A percentile compares a stretch with the other conserved stretches of the same genome.
Evolutionary conservation across 2,329 filamentous ascomycete species (phyloP).

Genomic region (Tolypocladium nubicola): DNA sequence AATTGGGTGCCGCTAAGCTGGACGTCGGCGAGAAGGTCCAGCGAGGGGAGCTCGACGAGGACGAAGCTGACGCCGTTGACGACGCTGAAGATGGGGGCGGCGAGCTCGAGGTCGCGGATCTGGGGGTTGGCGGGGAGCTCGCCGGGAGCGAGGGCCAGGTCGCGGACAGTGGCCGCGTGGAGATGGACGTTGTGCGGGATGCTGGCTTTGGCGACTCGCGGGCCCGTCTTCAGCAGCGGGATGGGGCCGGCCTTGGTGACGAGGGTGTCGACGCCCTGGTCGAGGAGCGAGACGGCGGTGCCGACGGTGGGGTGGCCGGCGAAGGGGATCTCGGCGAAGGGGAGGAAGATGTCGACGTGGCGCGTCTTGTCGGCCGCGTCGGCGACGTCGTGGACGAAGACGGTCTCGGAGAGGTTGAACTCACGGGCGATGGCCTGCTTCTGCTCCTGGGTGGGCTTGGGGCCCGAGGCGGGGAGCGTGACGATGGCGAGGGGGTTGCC

Average conservation of each 20-base stretch:
- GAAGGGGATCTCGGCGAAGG: slow-evolving; percentile 44
- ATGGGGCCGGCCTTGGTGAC: slow-evolving; percentile 49
- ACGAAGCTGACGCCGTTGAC: slow-evolving; percentile 67
- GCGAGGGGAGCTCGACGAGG: slow-evolving; percentile 49
- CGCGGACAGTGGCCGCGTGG: slow-evolving; percentile 35
- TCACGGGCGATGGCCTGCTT: slow-evolving; percentile 51
- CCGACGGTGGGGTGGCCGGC: slow-evolving; percentile 54
- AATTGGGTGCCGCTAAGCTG: slow-evolving; percentile 22
- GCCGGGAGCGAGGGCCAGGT: slow-evolving; percentile 13
- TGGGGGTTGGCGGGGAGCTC: slow-evolving; percentile 16
- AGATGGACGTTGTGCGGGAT: slow-evolving; percentile 60
- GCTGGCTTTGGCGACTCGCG: slow-evolving; percentile 43
- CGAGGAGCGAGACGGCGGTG: slow-evolving; percentile 36
- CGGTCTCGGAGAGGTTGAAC: slow-evolving; percentile 55
- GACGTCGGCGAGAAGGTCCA: slow-evolving; percentile 44
- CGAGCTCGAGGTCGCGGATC: slow-evolving; percentile 25
- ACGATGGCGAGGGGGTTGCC: slow-evolving; percentile 55
- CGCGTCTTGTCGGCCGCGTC: slow-evolving; percentile 20
- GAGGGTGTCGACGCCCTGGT: slow-evolving; percentile 28
- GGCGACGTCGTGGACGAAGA: slow-evolving; percentile 44
- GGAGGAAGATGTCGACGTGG: slow-evolving; percentile 49
- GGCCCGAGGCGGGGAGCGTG: slow-evolving; percentile 31
- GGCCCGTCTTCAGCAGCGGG: slow-evolving; percentile 22
- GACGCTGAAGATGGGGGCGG: slow-evolving; percentile 46
- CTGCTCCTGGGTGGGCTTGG: slow-evolving; percentile 34